Evolutionary conservation across 1,139 yeast genomes (phyloP).

Genomic region (Taphrina pruni): DNA sequence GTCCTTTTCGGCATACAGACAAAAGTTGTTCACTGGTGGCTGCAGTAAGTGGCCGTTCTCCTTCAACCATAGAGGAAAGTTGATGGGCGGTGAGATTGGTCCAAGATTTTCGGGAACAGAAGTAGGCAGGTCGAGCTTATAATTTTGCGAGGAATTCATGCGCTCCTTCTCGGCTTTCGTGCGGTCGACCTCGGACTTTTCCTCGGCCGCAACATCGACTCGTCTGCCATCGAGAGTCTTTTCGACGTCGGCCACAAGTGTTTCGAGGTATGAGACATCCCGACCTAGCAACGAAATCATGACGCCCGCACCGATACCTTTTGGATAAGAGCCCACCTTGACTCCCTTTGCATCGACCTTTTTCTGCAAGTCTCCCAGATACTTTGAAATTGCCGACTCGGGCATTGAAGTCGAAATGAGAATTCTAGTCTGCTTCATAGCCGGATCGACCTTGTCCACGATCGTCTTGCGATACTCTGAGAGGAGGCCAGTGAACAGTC

Average conservation of each 20-base stretch:
- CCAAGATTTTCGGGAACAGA: constrained; percentile 18
- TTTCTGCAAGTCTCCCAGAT: constrained; percentile 61
- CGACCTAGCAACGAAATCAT: constrained; percentile 47
- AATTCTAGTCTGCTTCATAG: constrained; percentile 56
- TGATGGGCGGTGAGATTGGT: constrained; percentile 51
- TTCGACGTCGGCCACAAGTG: constrained; percentile 36
- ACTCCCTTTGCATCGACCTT: constrained; percentile 57
- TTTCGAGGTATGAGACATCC: constrained; percentile 29
- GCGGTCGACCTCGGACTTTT: constrained; percentile 16
- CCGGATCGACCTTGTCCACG: constrained; percentile 50
- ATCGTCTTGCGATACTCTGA: constrained; percentile 54
- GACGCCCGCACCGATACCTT: constrained; percentile 61
- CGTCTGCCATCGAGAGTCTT: constrained; percentile 34
- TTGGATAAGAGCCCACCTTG: constrained; percentile 86
- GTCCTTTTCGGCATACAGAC: constrained; percentile 72
- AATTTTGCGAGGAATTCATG: constrained; percentile 17
- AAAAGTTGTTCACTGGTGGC: constrained; percentile 91
- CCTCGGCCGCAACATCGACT: constrained; percentile 30
- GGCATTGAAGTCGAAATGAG: constrained; percentile 66
- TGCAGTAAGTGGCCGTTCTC: constrained; percentile 76
- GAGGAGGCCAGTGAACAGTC: constrained; percentile 63
- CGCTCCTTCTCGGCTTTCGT: constrained; percentile 36
- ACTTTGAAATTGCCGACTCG: constrained; percentile 75
- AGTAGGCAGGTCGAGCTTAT: constrained; percentile 24
- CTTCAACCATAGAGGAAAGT: constrained; percentile 73